phyloP scores from a whole-genome alignment of 176 grass and related monocot species.

The Metroxylon sagu region DNA sequence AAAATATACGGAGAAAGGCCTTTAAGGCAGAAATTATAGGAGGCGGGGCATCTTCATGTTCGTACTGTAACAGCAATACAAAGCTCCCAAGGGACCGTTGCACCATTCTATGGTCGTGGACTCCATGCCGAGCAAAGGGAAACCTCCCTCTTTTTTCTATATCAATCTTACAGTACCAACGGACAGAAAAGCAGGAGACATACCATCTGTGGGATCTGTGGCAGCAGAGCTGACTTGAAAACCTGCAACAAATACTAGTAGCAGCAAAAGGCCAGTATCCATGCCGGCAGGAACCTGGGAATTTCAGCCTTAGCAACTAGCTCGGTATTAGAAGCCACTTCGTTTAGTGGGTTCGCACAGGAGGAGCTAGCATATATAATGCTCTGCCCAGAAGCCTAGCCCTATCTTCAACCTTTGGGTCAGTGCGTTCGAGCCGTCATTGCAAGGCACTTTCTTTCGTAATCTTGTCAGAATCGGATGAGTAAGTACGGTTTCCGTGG shows the following conservation, averaged over 20 bases:
- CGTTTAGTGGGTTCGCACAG: no score
- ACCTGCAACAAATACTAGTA: slow-evolving; percentile 24
- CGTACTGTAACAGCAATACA: neutral
- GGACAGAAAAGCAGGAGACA: slow-evolving; percentile 12
- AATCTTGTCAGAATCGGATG: no score
- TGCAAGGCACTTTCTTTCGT: neutral
- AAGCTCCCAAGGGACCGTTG: no score
- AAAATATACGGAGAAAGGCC: neutral
- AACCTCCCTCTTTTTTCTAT: no score
- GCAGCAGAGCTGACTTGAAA: slow-evolving; percentile 21
- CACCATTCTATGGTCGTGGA: no score
- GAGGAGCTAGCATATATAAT: slow-evolving; percentile 25
- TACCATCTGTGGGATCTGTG: slow-evolving; percentile 64
- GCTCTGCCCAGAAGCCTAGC: slow-evolving; percentile 7
- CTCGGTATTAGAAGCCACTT: no score
- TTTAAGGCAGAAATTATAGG: neutral
- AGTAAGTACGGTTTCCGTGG: no score
- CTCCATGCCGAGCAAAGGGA: no score
- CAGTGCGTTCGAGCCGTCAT: neutral
- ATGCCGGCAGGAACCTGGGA: slow-evolving; percentile 8
- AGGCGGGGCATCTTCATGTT: neutral
- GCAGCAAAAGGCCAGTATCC: slow-evolving; percentile 21
- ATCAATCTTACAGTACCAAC: no score
- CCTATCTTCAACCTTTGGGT: slow-evolving; percentile 49
- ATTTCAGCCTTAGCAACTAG: no score